These are phyloP conservation scores for Myxozyma kluyveri DNA, from an alignment of 805 yeast genomes.

Conservation along the genomic window DNA sequence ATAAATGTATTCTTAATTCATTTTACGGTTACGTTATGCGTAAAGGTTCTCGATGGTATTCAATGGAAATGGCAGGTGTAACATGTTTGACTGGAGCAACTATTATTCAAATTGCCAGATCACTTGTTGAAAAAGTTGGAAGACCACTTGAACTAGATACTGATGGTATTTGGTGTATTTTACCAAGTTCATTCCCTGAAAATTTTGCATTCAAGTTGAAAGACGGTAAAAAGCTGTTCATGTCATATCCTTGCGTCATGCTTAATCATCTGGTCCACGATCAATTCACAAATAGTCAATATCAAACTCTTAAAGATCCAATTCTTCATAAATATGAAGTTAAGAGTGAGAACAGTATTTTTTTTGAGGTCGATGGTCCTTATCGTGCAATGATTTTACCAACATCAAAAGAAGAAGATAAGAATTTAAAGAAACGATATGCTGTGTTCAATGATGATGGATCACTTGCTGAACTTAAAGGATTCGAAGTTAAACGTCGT, in stretches of 20 bases:
- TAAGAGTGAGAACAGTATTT: conserved; percentile 85
- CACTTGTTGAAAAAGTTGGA: conserved; percentile 87
- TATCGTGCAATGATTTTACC: conserved; percentile 96
- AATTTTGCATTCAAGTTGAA: conserved; percentile 67
- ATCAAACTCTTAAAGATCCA: conserved; percentile 79
- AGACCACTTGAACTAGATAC: conserved; percentile 95
- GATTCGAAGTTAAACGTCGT: conserved; percentile 93
- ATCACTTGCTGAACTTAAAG: conserved; percentile 88
- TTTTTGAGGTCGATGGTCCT: conserved; percentile 98
- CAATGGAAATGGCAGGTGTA: conserved; percentile 99
- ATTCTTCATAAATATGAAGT: conserved; percentile 66
- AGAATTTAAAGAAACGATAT: conserved; percentile 91
- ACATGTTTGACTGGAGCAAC: conserved; percentile 98
- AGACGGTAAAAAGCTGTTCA: conserved; percentile 70
- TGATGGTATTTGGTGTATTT: conserved; percentile 99
- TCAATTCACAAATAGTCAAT: conserved; percentile 88
- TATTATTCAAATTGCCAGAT: conserved; percentile 94
- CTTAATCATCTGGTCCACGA: conserved; percentile 88
- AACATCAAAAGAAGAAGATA: conserved; percentile 95
- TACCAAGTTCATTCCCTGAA: conserved; percentile 92
- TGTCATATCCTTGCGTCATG: conserved; percentile 96
- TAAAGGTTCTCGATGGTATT: conserved; percentile 98
- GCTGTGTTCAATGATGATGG: conserved; percentile 98
- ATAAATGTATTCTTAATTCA: conserved; percentile 92
- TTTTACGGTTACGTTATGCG: conserved; percentile 99